A percentile compares a stretch with the other conserved stretches of the same genome.
Evolutionary conservation across 139 green algal species (phyloP).

Genomic region (Chlamydomonas schloesseri): DNA sequence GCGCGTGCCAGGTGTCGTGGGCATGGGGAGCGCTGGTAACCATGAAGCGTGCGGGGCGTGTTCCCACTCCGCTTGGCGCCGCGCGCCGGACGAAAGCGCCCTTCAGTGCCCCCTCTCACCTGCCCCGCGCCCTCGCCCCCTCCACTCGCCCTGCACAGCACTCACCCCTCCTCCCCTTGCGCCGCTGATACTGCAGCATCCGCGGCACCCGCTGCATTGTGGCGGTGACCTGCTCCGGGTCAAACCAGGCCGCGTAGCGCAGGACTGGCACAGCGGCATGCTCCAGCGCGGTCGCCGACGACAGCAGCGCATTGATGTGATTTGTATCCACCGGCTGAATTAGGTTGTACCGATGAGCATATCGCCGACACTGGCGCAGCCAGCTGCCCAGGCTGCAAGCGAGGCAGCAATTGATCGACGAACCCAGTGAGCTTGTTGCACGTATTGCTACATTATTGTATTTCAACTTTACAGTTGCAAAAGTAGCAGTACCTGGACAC

Average conservation of each 20-base stretch:
- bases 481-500: no score
- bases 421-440: no score
- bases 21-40: no score
- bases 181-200: slow-evolving; percentile 18
- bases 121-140: no score
- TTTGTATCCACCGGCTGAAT: slow-evolving; percentile 32
- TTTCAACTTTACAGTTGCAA: no score
- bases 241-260: slow-evolving; percentile 9
- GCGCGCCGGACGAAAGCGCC: no score
- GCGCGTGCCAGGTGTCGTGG: no score
- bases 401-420: no score
- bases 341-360: slow-evolving; percentile 20
- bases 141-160: neutral
- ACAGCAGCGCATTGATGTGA: slow-evolving; percentile 1
- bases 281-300: neutral
- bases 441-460: no score
- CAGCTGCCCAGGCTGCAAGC: no score
- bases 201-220: slow-evolving; percentile 36
- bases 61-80: no score
- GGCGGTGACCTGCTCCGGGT: slow-evolving; percentile 37
- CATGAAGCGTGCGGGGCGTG: no score
- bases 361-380: neutral
- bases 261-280: slow-evolving; percentile 23
- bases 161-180: slow-evolving; percentile 14
- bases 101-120: neutral